These are phyloP conservation scores for Chaetomiaceae sp. DNA, from an alignment of 2,329 filamentous ascomycete species.

Conservation along the genomic window DNA sequence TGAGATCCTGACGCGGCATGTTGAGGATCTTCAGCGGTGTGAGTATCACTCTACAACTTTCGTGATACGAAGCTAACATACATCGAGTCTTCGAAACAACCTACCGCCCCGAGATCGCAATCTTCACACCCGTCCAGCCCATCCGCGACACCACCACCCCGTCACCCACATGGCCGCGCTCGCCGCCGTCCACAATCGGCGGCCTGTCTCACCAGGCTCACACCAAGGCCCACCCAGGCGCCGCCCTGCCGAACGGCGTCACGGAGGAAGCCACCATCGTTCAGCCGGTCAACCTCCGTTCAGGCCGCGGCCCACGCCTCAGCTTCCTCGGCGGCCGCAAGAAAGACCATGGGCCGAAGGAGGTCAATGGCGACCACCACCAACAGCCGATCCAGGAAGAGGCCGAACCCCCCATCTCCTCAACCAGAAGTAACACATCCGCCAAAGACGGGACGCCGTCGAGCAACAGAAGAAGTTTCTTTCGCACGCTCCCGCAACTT, in stretches of 20 bases:
- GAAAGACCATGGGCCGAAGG: constrained; percentile 36
- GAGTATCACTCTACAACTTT: constrained; percentile 37
- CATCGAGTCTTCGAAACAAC: constrained; percentile 55
- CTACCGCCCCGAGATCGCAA: constrained; percentile 62
- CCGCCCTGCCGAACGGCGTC: constrained; percentile 24
- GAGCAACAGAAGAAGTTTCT: constrained; percentile 40
- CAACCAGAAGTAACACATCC: too few relatives aligned
- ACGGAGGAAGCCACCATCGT: constrained; percentile 49
- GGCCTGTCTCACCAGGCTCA: constrained; percentile 20
- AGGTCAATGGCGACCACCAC: constrained; percentile 11
- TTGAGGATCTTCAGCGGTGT: constrained; percentile 62
- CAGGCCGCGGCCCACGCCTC: constrained; percentile 48
- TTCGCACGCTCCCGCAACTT: constrained; percentile 35
- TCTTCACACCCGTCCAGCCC: constrained; percentile 52
- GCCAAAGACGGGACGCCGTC: constrained; percentile 29
- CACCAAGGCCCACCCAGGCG: neutral
- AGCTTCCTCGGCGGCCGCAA: constrained; percentile 55
- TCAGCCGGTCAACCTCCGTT: constrained; percentile 48
- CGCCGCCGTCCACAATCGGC: constrained; percentile 40
- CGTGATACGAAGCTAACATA: constrained; percentile 14
- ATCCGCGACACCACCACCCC: constrained; percentile 40
- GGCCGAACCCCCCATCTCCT: neutral
- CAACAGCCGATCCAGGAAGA: constrained; percentile 9
- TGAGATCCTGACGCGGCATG: constrained; percentile 51
- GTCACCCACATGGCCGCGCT: constrained; percentile 47